Conservation (phyloP, 1,139 yeast species). For the Hyphopichia pseudoburtonii region DNA sequence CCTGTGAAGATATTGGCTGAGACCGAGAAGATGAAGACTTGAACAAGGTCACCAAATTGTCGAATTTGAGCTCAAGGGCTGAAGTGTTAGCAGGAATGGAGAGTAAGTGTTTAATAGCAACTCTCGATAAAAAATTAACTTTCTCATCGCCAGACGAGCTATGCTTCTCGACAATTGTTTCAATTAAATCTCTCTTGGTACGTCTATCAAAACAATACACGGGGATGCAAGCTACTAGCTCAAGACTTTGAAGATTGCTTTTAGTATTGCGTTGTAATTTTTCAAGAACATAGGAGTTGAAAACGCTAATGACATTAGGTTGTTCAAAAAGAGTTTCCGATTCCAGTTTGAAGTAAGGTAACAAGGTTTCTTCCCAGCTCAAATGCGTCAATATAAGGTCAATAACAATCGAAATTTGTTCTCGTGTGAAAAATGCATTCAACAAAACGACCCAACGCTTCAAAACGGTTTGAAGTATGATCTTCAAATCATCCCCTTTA, state of each 20-base stretch:
- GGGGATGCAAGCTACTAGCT: conserved; percentile 36
- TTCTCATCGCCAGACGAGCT: conserved; percentile 5
- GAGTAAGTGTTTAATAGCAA: conserved; percentile 35
- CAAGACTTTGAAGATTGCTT: too few relatives aligned
- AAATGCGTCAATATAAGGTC: conserved; percentile 9
- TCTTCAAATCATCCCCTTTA: not conserved
- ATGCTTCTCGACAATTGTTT: conserved; percentile 24
- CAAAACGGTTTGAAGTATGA: conserved; percentile 28
- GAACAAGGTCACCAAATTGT: conserved; percentile 20
- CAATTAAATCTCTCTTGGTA: conserved; percentile 37
- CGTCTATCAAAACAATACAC: conserved; percentile 48
- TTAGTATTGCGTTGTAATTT: not conserved
- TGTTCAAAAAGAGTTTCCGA: conserved; percentile 47
- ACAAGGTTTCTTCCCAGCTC: conserved; percentile 9
- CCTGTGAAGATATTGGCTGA: conserved; percentile 11
- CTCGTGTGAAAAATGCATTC: conserved; percentile 29
- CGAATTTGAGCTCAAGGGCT: conserved; percentile 43
- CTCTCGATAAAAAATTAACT: conserved; percentile 12
- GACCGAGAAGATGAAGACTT: conserved; percentile 14
- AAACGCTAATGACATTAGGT: conserved; percentile 19
- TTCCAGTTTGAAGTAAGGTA: conserved; percentile 17
- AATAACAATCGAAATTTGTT: conserved; percentile 14
- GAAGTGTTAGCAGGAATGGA: conserved; percentile 53
- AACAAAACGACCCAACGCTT: conserved; percentile 59
- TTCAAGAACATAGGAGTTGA: conserved; percentile 17